phyloP scores from a whole-genome alignment of 202 grass and related monocot genomes.

The Dendrocalamus latiflorus region DNA sequence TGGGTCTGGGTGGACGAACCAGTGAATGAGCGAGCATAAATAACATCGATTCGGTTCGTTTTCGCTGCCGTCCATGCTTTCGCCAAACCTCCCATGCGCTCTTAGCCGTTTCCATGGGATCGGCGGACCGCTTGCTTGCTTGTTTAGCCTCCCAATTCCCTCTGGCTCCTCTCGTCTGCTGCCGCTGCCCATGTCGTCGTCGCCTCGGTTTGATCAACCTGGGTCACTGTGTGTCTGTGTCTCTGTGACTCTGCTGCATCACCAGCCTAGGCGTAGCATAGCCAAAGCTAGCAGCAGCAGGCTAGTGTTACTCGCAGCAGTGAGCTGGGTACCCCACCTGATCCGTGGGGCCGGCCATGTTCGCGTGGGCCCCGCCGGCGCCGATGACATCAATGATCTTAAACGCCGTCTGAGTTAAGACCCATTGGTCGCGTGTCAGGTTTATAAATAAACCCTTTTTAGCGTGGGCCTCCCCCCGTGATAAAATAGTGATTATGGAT shows the following conservation, averaged over 20 bases:
- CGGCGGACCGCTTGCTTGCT: conserved; percentile 1
- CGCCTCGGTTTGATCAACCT: conserved; percentile 8
- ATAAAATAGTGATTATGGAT: conserved; percentile 1
- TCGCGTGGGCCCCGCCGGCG: not conserved
- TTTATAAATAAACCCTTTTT: not conserved
- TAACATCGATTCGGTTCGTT: too few species aligned
- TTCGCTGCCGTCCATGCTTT: conserved; percentile 16
- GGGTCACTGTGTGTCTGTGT: not conserved
- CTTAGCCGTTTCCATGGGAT: not conserved
- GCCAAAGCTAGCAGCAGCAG: too few species aligned
- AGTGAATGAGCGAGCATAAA: too few species aligned
- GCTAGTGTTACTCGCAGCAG: not conserved
- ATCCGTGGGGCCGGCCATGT: not conserved
- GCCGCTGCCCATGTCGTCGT: not conserved
- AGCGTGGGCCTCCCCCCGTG: too few species aligned
- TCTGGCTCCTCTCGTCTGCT: not conserved
- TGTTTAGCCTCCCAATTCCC: conserved; percentile 15
- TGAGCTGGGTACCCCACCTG: not conserved
- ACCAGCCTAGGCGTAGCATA: not conserved
- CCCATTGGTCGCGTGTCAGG: conserved; percentile 35
- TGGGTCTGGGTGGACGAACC: not conserved
- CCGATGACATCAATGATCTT: not conserved
- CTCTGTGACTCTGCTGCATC: not conserved
- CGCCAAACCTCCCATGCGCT: not conserved
- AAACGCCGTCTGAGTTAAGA: conserved; percentile 15